A percentile compares a stretch with the other conserved stretches of the same genome.
Evolutionary conservation across 2,329 filamentous ascomycete species (phyloP).

Genomic region (Exophiala calicioides): DNA sequence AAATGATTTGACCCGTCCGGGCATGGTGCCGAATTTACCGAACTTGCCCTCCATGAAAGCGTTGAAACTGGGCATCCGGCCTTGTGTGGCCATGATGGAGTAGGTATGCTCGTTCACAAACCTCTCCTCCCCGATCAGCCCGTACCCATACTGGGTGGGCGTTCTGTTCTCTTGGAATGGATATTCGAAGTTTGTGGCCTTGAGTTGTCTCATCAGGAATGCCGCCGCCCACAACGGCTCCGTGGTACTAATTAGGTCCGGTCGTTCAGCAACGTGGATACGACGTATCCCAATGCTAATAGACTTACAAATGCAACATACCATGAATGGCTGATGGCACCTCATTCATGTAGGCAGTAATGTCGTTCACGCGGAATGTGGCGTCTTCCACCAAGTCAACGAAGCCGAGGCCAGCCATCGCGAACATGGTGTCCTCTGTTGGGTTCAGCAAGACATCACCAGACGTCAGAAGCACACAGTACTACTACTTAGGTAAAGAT

Average conservation of each 20-base stretch:
- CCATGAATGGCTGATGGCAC: conserved; percentile 41
- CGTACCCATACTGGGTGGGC: conserved; percentile 39
- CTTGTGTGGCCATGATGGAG: conserved; percentile 39
- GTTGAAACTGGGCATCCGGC: conserved; percentile 44
- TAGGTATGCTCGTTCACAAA: conserved; percentile 39
- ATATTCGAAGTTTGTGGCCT: conserved; percentile 38
- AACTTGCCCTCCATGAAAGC: conserved; percentile 44
- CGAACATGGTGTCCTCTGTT: conserved; percentile 40
- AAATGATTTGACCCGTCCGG: conserved; percentile 34
- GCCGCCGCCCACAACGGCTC: conserved; percentile 40
- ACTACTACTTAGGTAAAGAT: too few relatives aligned
- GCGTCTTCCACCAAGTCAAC: conserved; percentile 38
- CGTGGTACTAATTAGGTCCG: conserved; percentile 33
- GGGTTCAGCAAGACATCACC: conserved; percentile 9
- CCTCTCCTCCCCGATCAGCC: conserved; percentile 35
- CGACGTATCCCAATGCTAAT: not conserved
- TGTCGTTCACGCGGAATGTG: conserved; percentile 36
- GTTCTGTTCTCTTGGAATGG: conserved; percentile 39
- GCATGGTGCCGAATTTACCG: conserved; percentile 37
- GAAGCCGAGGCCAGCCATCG: conserved; percentile 40
- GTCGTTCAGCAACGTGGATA: not conserved
- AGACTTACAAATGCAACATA: conserved; percentile 40
- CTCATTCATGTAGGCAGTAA: conserved; percentile 39
- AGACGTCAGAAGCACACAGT: too few relatives aligned
- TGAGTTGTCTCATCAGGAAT: conserved; percentile 40